Evolutionary conservation across 768 basidiomycete genomes (phyloP), one percentile per base, ranked within the genome.

Genomic region (Tylopilus cervinicoccineus): DNA sequence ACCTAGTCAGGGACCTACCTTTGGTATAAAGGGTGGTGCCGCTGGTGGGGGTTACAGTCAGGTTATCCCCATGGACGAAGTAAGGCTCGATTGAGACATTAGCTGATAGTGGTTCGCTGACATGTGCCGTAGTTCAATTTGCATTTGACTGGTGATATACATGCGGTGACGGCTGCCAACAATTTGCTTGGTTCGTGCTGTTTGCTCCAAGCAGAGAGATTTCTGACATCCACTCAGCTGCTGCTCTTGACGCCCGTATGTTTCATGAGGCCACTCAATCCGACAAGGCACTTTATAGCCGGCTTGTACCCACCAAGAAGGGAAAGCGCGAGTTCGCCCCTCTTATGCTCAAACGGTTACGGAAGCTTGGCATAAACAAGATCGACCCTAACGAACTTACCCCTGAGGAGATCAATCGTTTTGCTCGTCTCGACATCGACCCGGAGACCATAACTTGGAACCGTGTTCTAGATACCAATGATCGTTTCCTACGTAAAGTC

Each of bases 21-120:
- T 98, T 65, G 95, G 95, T 57, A 96, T 99, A 76, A 99, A 99
- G 70, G 95, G 95, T 57, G 96, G 95, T 59, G 95, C 95, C 31
- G 95, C 95, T 36, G 95, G 96, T 33, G 95, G 95, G 52, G 95
- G 95, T 44, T 99, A 98, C 74, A 93, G 91, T 65, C 94, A 96
- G 65, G 90, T 99, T 61, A 98, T 98, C 70, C 95, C 95, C 34
- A 97, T 98, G 95, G 95, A 97, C 62, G 95, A 97, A 74, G 88
- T 88, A 54, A 45, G 67, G 51, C 20, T 14, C 5, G 24, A 0
- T 22, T 9, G 8, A 3, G 7, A 3, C n/a, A 48, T 59, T 43
- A 46, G 28, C 19, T 23, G 28, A 26, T 10, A 43, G 20, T 34
- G 8, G 19, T 23, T 36, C 1, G 13, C 45, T 61, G 37, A 63